A percentile compares a stretch with the other conserved stretches of the same genome.
Evolutionary conservation across 768 basidiomycete genomes (phyloP).

Genomic region (Boletus barrowsii): DNA sequence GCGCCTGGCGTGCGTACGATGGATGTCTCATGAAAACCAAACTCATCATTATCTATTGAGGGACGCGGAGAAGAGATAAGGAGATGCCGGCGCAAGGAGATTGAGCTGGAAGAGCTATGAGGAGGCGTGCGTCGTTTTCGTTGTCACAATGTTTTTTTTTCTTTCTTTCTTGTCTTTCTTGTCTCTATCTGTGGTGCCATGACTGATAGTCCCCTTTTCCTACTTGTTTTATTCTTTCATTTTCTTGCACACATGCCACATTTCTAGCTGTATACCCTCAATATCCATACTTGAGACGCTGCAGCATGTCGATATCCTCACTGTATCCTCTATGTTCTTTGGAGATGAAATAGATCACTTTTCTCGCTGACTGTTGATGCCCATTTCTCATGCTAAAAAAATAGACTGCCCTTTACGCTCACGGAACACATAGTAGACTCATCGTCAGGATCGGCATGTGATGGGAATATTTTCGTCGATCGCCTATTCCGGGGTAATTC

Average conservation of each 20-base stretch:
- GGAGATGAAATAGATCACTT: too few species aligned
- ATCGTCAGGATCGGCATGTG: not conserved
- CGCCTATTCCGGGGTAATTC: not conserved
- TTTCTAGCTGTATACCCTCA: too few species aligned
- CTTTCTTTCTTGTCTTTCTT: too few species aligned
- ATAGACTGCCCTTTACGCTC: too few species aligned
- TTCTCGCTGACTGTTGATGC: too few species aligned
- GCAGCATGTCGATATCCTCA: too few species aligned
- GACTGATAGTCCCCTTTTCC: not conserved
- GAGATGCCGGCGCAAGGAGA: slow-evolving; percentile 45
- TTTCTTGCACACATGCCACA: not conserved
- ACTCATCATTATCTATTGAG: not conserved
- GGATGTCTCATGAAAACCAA: slow-evolving; percentile 7
- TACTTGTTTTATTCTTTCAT: not conserved
- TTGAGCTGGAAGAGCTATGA: slow-evolving; percentile 6
- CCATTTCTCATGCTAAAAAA: too few species aligned
- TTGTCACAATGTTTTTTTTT: too few species aligned
- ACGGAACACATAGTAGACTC: not conserved
- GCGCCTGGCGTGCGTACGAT: not conserved
- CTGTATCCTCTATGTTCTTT: too few species aligned
- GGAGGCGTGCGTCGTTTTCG: too few species aligned
- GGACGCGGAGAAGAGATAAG: slow-evolving; percentile 49
- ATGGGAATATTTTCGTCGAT: not conserved
- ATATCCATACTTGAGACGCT: too few species aligned
- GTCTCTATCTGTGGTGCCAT: too few species aligned